Evolutionary conservation across 495 filamentous ascomycete genomes (phyloP).

Genomic region (Penicillium fimorum): DNA sequence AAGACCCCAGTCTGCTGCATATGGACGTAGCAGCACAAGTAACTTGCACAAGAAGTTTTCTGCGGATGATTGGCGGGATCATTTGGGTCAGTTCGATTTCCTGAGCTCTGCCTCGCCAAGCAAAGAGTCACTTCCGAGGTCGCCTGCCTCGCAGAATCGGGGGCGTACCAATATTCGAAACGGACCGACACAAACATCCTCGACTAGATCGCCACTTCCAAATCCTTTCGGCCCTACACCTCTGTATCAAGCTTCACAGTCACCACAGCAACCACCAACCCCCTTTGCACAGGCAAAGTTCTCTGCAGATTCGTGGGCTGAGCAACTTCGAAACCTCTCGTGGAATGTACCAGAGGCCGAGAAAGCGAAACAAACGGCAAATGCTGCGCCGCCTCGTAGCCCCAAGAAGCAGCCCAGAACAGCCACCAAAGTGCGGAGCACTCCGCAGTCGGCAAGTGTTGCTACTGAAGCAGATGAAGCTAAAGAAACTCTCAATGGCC

Average conservation of each 20-base stretch:
- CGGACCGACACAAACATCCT: conserved; percentile 15
- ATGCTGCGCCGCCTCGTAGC: conserved; percentile 33
- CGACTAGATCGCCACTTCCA: conserved; percentile 16
- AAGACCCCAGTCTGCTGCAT: conserved; percentile 17
- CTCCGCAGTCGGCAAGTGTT: conserved; percentile 38
- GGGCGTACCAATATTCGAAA: conserved; percentile 25
- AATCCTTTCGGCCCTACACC: conserved; percentile 16
- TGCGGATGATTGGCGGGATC: conserved; percentile 57
- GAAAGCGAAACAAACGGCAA: conserved; percentile 27
- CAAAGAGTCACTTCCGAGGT: conserved; percentile 33
- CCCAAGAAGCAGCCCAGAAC: conserved; percentile 37
- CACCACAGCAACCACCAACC: conserved; percentile 23
- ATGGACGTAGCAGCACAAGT: conserved; percentile 60
- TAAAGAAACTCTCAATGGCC: conserved; percentile 28
- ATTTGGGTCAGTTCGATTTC: conserved; percentile 50
- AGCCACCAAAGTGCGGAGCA: conserved; percentile 25
- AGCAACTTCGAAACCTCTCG: conserved; percentile 60
- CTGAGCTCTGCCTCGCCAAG: conserved; percentile 42
- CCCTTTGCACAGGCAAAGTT: conserved; percentile 53
- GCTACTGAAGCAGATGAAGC: conserved; percentile 47
- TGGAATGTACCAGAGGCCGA: conserved; percentile 44
- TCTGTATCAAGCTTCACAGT: background rate
- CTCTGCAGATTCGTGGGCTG: conserved; percentile 62
- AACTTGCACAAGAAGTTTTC: conserved; percentile 75
- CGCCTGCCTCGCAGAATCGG: conserved; percentile 36